phyloP scores from a whole-genome alignment of 2,329 filamentous ascomycete genomes.

The Aspergillus fijiensis region DNA sequence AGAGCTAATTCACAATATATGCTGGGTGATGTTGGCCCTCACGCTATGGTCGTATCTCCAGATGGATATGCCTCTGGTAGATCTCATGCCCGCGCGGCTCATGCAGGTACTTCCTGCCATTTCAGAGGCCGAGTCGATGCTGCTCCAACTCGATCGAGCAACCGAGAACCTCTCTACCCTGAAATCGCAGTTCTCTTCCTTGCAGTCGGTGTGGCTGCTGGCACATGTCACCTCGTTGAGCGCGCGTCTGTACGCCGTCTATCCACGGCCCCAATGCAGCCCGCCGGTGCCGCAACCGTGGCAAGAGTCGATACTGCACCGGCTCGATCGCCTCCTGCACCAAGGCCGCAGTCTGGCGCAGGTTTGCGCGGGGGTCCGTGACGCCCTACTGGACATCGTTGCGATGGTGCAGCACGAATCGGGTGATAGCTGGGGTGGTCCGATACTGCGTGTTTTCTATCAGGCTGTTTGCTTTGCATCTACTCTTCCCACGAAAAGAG shows the following conservation, averaged over 20 bases:
- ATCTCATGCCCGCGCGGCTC: background rate
- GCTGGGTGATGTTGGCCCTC: constrained; percentile 2
- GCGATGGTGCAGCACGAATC: background rate
- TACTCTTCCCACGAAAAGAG: background rate
- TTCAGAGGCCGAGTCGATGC: background rate
- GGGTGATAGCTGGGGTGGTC: background rate
- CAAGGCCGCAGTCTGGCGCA: background rate
- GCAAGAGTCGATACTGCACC: background rate
- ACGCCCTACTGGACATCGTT: background rate
- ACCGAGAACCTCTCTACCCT: constrained; percentile 3
- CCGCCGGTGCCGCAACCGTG: background rate
- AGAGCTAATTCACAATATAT: constrained; percentile 5
- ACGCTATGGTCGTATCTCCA: constrained; percentile 6
- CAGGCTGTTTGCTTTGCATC: background rate
- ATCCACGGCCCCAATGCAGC: background rate
- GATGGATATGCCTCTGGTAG: background rate
- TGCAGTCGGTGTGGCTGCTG: constrained; percentile 2
- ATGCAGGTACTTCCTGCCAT: constrained; percentile 1
- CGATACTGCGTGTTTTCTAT: background rate
- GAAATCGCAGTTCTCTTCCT: background rate
- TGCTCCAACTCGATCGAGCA: constrained; percentile 6
- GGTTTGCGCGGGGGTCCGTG: background rate
- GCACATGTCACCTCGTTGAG: constrained; percentile 1
- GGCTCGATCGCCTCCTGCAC: background rate
- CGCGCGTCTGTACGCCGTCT: constrained; percentile 1